Evolutionary conservation across 495 filamentous ascomycete species (phyloP).

Genomic region (Umbilicaria muhlenbergii): DNA sequence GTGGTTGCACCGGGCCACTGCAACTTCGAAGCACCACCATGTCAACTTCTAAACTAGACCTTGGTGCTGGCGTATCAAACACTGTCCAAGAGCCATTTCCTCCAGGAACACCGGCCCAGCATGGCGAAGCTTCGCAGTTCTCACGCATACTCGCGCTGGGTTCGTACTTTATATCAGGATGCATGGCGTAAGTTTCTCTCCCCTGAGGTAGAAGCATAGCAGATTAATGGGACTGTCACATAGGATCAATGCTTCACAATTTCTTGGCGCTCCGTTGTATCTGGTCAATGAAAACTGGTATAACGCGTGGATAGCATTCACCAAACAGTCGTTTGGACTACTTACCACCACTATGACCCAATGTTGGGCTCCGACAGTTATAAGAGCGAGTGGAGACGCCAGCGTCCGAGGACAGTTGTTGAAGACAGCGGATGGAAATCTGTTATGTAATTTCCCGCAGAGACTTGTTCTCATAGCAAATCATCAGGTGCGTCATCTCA

Average conservation of each 20-base stretch:
- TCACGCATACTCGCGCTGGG: slow-evolving; percentile 12
- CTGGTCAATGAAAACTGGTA: slow-evolving; percentile 52
- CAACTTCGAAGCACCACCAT: no score
- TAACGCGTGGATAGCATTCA: slow-evolving; percentile 63
- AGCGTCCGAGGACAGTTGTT: slow-evolving; percentile 54
- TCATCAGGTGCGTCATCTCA: slow-evolving; percentile 42
- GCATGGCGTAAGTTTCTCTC: slow-evolving; percentile 13
- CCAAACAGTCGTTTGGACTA: slow-evolving; percentile 62
- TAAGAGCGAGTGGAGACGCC: slow-evolving; percentile 62
- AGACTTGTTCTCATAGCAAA: slow-evolving; percentile 69
- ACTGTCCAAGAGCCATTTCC: no score
- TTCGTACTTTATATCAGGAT: slow-evolving; percentile 5
- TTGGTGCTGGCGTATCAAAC: no score
- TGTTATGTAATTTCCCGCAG: slow-evolving; percentile 62
- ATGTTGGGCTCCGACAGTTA: slow-evolving; percentile 64
- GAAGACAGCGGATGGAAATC: slow-evolving; percentile 44
- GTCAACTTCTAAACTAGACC: no score
- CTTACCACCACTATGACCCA: slow-evolving; percentile 60
- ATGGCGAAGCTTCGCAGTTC: slow-evolving; percentile 11
- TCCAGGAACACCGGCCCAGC: no score
- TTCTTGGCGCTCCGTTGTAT: slow-evolving; percentile 55
- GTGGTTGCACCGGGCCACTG: no score
- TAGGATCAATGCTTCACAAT: slow-evolving; percentile 48
- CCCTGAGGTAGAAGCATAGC: not conserved
- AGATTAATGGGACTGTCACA: not conserved